A percentile compares a stretch with the other conserved stretches of the same genome.
phyloP scores from a whole-genome alignment of 129 eudicot genomes.

The Chrysanthemum seticuspe region DNA sequence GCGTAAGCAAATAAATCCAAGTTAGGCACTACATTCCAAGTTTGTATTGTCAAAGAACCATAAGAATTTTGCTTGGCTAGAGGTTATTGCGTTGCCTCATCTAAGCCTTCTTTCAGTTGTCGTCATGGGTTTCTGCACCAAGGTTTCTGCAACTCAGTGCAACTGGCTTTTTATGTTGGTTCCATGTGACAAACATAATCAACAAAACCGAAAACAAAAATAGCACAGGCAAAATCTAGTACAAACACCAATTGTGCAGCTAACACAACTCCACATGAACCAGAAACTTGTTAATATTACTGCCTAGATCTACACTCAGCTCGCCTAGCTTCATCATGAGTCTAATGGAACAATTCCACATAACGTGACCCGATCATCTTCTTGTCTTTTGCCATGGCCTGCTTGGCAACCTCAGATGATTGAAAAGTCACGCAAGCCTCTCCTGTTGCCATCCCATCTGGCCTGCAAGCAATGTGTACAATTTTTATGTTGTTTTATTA shows the following conservation, averaged over 20 bases:
- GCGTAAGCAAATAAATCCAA: no score
- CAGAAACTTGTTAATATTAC: no score
- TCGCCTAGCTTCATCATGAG: constrained; percentile 80
- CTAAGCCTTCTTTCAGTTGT: no score
- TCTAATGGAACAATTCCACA: constrained; percentile 85
- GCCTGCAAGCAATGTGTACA: constrained; percentile 71
- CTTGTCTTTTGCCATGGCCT: constrained; percentile 85
- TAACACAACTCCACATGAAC: background rate
- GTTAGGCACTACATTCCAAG: no score
- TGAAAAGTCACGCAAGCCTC: constrained; percentile 87
- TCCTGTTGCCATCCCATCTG: constrained; percentile 95
- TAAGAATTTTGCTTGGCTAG: no score
- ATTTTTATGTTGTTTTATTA: no score
- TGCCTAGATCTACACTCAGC: no score
- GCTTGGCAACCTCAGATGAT: constrained; percentile 76
- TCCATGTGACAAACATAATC: constrained; percentile 11
- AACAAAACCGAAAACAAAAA: background rate
- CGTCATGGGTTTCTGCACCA: no score
- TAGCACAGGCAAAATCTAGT: constrained; percentile 13
- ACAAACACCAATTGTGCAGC: background rate
- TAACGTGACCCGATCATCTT: constrained; percentile 79
- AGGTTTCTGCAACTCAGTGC: no score
- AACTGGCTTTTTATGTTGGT: no score
- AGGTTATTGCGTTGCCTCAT: no score
- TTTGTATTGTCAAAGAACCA: no score